Conservation (phyloP, 495 filamentous ascomycete genomes). For the Neurospora tetrasperma region DNA sequence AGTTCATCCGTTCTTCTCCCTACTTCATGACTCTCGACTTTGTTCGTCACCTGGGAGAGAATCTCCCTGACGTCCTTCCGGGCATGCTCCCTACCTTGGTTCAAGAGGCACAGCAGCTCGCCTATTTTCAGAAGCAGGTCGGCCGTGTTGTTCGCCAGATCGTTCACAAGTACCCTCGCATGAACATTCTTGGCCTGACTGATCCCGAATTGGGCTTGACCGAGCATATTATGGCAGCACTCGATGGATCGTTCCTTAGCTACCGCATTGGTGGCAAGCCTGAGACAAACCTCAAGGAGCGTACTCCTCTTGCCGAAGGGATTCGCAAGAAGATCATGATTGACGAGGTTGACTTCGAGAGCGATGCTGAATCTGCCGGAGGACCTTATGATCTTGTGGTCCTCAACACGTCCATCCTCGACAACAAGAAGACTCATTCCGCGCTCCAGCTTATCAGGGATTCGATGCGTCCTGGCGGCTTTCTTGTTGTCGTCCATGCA, state of each 20-base stretch:
- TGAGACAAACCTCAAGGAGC: constrained; percentile 10
- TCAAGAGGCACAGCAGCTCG: constrained; percentile 21
- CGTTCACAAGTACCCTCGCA: constrained; percentile 29
- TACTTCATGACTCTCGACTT: constrained; percentile 21
- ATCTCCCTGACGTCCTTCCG: constrained; percentile 17
- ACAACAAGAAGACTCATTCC: background rate
- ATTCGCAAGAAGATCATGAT: constrained; percentile 14
- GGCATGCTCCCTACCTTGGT: constrained; percentile 16
- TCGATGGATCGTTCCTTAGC: constrained; percentile 24
- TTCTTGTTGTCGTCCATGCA: constrained; percentile 28
- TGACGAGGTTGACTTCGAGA: constrained; percentile 18
- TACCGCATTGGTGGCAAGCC: constrained; percentile 17
- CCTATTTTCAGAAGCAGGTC: constrained; percentile 23
- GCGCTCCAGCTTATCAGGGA: constrained; percentile 16
- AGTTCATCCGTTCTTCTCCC: constrained; percentile 23
- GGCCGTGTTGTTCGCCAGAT: constrained; percentile 30
- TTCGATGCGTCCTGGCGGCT: constrained; percentile 32
- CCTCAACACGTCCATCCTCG: constrained; percentile 23
- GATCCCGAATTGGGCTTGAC: constrained; percentile 20
- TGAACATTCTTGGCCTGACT: constrained; percentile 32
- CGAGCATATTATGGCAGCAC: constrained; percentile 20
- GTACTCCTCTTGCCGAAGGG: background rate
- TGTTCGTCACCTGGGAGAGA: constrained; percentile 16
- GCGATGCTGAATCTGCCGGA: background rate
- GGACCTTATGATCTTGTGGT: constrained; percentile 29